These are phyloP conservation scores for Starmerella etchellsii DNA, from an alignment of 805 yeast species.

Conservation along the genomic window DNA sequence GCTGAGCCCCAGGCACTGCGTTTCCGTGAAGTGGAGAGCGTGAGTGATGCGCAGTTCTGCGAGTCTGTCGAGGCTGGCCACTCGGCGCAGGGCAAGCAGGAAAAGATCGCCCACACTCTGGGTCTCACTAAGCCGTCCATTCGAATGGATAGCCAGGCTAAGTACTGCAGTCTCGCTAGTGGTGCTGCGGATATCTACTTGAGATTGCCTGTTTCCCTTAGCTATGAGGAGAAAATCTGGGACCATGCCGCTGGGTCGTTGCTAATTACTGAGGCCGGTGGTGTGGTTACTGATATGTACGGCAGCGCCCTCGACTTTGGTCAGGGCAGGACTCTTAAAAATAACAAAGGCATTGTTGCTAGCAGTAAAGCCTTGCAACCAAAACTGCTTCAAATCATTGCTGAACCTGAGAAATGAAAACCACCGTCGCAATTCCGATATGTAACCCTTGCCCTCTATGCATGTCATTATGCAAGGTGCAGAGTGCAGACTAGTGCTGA, in stretches of 20 bases:
- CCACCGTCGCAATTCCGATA: neutral
- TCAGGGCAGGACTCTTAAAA: conserved; percentile 56
- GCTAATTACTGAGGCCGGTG: conserved; percentile 81
- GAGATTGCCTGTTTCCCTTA: conserved; percentile 64
- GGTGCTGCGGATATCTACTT: conserved; percentile 90
- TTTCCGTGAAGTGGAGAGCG: conserved; percentile 39
- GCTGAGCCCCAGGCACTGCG: conserved; percentile 27
- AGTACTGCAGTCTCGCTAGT: conserved; percentile 78
- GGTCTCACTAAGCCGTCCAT: conserved; percentile 47
- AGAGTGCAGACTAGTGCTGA: too few relatives aligned
- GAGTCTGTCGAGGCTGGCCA: conserved; percentile 96
- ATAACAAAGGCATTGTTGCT: conserved; percentile 89
- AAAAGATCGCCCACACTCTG: conserved; percentile 51
- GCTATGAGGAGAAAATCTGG: conserved; percentile 91
- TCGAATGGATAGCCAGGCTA: conserved; percentile 90
- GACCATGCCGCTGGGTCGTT: conserved; percentile 96
- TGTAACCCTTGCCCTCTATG: neutral
- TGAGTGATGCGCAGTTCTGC: conserved; percentile 50
- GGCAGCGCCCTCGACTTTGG: conserved; percentile 73
- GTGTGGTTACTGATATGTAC: conserved; percentile 70
- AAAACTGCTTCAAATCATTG: conserved; percentile 11
- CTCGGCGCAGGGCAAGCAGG: conserved; percentile 80
- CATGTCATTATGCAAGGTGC: too few relatives aligned
- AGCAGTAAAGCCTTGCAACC: conserved; percentile 15
- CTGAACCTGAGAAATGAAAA: conserved; percentile 4